A percentile compares a stretch with the other conserved stretches of the same genome.
Conservation (phyloP, 176 grass and related monocot species). For the Calamus simplicifolius region DNA sequence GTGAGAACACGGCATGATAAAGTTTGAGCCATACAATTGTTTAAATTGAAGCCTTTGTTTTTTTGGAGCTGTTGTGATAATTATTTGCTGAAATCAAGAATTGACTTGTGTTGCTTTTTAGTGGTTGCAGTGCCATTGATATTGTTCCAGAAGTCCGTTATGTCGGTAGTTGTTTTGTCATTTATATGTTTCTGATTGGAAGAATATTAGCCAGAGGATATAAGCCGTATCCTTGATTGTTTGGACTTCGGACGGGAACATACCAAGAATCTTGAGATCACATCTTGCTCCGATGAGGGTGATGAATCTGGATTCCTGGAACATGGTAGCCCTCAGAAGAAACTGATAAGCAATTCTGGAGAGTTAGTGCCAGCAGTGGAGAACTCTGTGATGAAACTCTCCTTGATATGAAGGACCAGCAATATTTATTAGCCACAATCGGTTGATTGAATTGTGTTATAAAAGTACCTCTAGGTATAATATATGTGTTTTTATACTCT, state of each 20-base stretch:
- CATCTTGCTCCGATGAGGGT: not conserved
- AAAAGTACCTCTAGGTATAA: not conserved
- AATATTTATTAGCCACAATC: not conserved
- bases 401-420: not conserved
- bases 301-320: not conserved
- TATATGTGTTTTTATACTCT: too few species aligned
- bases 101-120: too few species aligned
- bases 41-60: too few species aligned
- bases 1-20: too few species aligned
- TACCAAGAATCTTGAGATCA: not conserved
- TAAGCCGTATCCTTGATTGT: not conserved
- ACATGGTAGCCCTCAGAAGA: constrained; percentile 11
- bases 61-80: too few species aligned
- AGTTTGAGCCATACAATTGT: too few species aligned
- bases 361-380: constrained; percentile 8
- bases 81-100: too few species aligned
- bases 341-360: constrained; percentile 15
- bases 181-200: too few species aligned
- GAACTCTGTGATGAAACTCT: not conserved
- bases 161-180: too few species aligned
- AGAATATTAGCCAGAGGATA: too few species aligned
- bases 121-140: too few species aligned
- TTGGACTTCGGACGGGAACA: not conserved
- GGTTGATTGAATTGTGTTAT: not conserved
- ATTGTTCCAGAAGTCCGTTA: too few species aligned